These are phyloP conservation scores for Cardamine occulta DNA, from an alignment of 345 rosid species.

Conservation along the genomic window DNA sequence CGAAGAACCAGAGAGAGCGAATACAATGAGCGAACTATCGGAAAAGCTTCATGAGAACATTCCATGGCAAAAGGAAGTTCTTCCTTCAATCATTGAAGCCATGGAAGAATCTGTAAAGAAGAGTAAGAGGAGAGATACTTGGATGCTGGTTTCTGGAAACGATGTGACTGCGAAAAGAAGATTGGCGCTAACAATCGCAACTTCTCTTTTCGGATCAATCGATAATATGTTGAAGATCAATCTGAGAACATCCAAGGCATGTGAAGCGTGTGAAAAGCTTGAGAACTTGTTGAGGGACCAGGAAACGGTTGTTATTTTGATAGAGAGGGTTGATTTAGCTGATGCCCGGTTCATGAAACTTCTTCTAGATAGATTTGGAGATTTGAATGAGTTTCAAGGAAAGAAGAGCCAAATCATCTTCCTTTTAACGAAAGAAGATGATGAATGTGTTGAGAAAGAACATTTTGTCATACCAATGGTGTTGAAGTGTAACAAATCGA, in stretches of 20 bases:
- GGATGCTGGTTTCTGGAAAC: slow-evolving; percentile 73
- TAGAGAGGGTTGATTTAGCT: slow-evolving; percentile 70
- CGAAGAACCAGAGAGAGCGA: slow-evolving; percentile 17
- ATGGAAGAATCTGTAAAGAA: slow-evolving; percentile 46
- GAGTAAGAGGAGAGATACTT: slow-evolving; percentile 44
- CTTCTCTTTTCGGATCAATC: slow-evolving; percentile 56
- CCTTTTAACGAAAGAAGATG: slow-evolving; percentile 59
- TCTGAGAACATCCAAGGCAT: slow-evolving; percentile 38
- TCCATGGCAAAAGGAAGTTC: slow-evolving; percentile 70
- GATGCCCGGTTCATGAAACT: slow-evolving; percentile 53
- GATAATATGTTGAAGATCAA: slow-evolving; percentile 55
- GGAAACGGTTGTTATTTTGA: slow-evolving; percentile 54
- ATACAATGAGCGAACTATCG: slow-evolving; percentile 32
- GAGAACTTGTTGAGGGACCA: slow-evolving; percentile 37
- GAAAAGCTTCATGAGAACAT: slow-evolving; percentile 62
- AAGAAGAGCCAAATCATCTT: slow-evolving; percentile 50
- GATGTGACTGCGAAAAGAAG: slow-evolving; percentile 76
- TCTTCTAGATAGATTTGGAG: slow-evolving; percentile 55
- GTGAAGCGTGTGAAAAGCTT: slow-evolving; percentile 47
- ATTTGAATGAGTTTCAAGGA: slow-evolving; percentile 28
- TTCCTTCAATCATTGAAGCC: slow-evolving; percentile 58
- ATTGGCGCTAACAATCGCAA: slow-evolving; percentile 67
- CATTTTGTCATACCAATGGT: slow-evolving; percentile 59
- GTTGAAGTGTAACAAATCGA: slow-evolving; percentile 51
- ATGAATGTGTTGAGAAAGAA: slow-evolving; percentile 36